phyloP scores from a whole-genome alignment of 305 asterid genomes.

The Fraxinus paxiana region DNA sequence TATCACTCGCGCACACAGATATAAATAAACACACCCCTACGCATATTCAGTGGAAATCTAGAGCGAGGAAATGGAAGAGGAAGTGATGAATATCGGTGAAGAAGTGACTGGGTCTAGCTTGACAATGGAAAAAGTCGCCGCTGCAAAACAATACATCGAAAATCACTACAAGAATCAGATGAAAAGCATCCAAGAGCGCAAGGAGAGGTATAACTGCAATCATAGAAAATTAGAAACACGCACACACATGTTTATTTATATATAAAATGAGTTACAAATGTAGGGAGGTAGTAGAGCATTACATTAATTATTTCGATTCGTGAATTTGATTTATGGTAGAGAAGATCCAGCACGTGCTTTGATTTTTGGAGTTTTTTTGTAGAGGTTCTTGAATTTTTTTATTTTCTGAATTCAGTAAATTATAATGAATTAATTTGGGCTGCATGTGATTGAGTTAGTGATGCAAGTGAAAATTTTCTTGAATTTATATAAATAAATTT shows the following conservation, averaged over 20 bases:
- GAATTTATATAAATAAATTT: not conserved
- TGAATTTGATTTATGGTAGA: conserved; percentile 14
- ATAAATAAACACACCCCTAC: not conserved
- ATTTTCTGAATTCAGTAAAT: conserved; percentile 12
- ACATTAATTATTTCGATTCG: not conserved
- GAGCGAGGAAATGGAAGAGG: conserved; percentile 33
- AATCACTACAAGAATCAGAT: conserved; percentile 73
- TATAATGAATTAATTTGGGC: conserved; percentile 1
- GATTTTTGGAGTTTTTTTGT: not conserved
- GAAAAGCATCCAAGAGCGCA: conserved; percentile 65
- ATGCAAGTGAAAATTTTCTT: conserved; percentile 7
- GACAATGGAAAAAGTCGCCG: conserved; percentile 81
- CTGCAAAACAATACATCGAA: conserved; percentile 65
- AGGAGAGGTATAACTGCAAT: conserved; percentile 43
- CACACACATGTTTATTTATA: not conserved
- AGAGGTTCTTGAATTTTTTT: not conserved
- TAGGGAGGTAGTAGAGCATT: conserved; percentile 4
- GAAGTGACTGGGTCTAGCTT: conserved; percentile 61
- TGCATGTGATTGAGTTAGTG: not conserved
- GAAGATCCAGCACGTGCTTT: conserved; percentile 35
- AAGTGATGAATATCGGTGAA: conserved; percentile 21
- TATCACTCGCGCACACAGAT: not conserved
- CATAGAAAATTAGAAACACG: not conserved
- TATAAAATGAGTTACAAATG: conserved; percentile 13
- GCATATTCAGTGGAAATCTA: not conserved